Base-by-base conservation (phyloP, 139 green algal genomes). In the Deuterostichococcus epilithicus region DNA sequence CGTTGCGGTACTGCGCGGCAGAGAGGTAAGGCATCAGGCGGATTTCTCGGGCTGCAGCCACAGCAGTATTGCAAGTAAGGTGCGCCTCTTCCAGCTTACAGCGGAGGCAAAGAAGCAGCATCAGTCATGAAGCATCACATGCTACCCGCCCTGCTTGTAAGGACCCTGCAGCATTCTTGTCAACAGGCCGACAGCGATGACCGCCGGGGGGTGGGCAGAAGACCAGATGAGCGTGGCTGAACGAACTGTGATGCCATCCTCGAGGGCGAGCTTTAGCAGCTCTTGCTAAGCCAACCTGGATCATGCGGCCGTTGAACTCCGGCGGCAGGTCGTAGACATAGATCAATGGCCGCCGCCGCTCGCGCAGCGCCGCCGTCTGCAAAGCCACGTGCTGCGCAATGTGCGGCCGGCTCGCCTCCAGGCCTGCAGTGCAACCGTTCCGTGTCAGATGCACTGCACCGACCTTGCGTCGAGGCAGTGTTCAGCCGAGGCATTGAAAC, bases 271-370 rank as follows among this genome's bases (percentile, higher is more conserved):
- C 18, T n/a, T 63, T 22, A 63, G 47, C 47, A 68, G 22, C 35
- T 28, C 1, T 76, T 6, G 47, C 81, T 52, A n/a, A n/a, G n/a
- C n/a, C n/a, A 63, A 84, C 85, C 70, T 89, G 84, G 76, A 91
- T 33, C 59, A 91, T 82, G 18, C 80, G 68, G 67, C 65, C 59
- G 73, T 83, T 83, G 76, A 75, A 89, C 25, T 81, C 70, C 3
- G 86, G 65, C 26, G 72, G 74, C 78, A 90, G 76, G 73, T 90
- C 83, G 68, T 90, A 90, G 1, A 90, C 45, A 52, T 87, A 90
- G 72, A 90, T 88, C n/a, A 86, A 72, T 26, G 85, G 85, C 28
- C 85, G 83, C 52, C 25, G 82, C 72, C 58, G 20, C 3, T 28
- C 28, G 36, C 26, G 36, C 8, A 59, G 63, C 2, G 33, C 2